Evolutionary conservation across 495 filamentous ascomycete genomes (phyloP).

Genomic region (Bacidia rubella): DNA sequence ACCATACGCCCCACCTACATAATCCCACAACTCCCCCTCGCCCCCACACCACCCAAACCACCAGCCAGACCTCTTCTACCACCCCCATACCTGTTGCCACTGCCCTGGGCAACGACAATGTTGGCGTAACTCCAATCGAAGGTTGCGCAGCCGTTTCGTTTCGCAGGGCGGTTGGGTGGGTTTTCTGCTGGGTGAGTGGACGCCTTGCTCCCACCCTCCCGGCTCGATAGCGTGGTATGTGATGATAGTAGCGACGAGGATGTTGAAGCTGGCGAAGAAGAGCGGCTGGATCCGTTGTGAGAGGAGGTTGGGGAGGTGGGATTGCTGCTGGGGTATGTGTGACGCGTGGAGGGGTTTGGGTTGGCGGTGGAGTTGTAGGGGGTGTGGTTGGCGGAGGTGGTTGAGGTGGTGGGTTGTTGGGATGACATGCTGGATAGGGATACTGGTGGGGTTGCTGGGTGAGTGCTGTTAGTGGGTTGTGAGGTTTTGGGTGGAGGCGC

Average conservation of each 20-base stretch:
- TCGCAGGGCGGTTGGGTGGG: too few relatives aligned
- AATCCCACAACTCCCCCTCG: neutral
- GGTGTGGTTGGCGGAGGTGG: neutral
- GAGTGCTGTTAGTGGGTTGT: neutral
- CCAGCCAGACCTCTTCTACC: neutral
- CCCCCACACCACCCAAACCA: neutral
- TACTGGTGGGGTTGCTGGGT: too few relatives aligned
- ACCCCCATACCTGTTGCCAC: neutral
- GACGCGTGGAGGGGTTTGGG: neutral
- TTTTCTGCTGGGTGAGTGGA: too few relatives aligned
- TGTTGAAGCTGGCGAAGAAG: conserved; percentile 12
- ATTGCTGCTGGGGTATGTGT: neutral
- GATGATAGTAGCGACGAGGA: neutral
- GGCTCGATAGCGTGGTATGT: neutral
- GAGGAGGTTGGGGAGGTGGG: neutral
- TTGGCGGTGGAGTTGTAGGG: neutral
- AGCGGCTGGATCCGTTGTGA: conserved; percentile 6
- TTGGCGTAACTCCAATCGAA: conserved; percentile 11
- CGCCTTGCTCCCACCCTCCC: neutral
- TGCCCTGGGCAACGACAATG: neutral
- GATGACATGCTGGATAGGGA: too few relatives aligned
- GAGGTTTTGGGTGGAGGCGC: neutral
- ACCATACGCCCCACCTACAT: conserved; percentile 3
- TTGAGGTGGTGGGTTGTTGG: neutral
- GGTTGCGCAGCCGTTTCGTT: neutral